Evolutionary conservation across 768 basidiomycete species (phyloP), one percentile per base, ranked within the genome.

Genomic region (Kwoniella mangroviensis): DNA sequence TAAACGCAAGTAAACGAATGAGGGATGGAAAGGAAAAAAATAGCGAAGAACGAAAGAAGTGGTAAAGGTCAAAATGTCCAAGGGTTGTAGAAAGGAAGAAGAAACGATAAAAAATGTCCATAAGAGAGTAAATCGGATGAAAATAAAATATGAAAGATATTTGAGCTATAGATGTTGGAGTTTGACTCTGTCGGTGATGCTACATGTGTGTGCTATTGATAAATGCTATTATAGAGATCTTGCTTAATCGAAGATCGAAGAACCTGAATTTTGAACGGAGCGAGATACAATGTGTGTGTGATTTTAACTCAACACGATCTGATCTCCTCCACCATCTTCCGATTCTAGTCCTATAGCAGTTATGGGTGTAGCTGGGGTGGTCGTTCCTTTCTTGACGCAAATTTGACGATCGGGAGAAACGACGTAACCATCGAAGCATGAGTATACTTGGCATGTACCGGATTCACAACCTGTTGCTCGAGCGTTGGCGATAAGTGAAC

Each of bases 341-440:
- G 45, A 49, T 17, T 49, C 41, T 22, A 63, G 21, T 52, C 40
- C 57, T 52, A 73, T 40, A 5, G 77, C 75, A 6, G 77, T 78
- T 26, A 78, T 53, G 1, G 77, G 77, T 34, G 75, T 75, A 6
- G 77, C 74, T 2, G 77, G 72, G 21, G 67, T 70, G 6, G 60
- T 67, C 6, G 77, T 66, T 17, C 72, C 76, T 61, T 71, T 75
- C 67, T 76, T 78, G 63, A 82, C 71, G 59, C 81, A 82, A 6
- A 70, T 59, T 61, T 59, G 61, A 34, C 76, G 64, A 63, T 82
- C 82, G 15, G 77, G 74, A 0, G 79, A 75, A 11, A 79, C 76
- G 58, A 79, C 75, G 68, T 78, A 83, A 21, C 82, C 82, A 12
- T 79, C 77, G 21, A 69, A 73, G 57, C 82, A 83, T 4, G 76